These are phyloP conservation scores for Myxozyma lipomycoides DNA, from an alignment of 805 yeast genomes.

Conservation along the genomic window DNA sequence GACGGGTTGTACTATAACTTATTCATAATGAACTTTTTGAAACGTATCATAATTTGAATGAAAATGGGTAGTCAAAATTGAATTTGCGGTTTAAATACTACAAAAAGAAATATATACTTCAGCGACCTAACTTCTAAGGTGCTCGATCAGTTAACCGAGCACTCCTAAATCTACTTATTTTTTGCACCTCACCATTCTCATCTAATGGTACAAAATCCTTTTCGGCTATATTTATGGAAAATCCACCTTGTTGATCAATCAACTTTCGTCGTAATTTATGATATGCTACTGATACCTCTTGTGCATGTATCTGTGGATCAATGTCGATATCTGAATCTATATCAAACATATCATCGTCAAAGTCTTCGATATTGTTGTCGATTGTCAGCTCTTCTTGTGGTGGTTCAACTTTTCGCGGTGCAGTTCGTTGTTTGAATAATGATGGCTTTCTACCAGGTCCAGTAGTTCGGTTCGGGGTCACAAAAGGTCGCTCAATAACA, in stretches of 20 bases:
- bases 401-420: background rate
- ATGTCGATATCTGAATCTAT: conserved; percentile 22
- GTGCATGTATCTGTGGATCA: conserved; percentile 28
- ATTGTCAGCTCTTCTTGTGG: background rate
- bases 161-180: conserved; percentile 58
- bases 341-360: conserved; percentile 1
- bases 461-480: background rate
- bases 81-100: too few species aligned
- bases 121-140: too few species aligned
- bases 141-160: conserved; percentile 35
- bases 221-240: conserved; percentile 43
- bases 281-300: conserved; percentile 35
- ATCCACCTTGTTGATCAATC: conserved; percentile 35
- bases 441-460: conserved; percentile 1
- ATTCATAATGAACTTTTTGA: too few species aligned
- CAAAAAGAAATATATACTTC: too few species aligned
- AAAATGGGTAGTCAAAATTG: too few species aligned
- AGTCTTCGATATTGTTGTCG: background rate
- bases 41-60: too few species aligned
- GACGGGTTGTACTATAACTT: too few species aligned
- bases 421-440: conserved; percentile 1
- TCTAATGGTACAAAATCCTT: conserved; percentile 63
- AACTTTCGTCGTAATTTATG: conserved; percentile 35
- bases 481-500: conserved; percentile 20
- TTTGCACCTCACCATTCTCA: conserved; percentile 53